Evolutionary conservation across 2,329 filamentous ascomycete genomes (phyloP).

Genomic region (Fusarium sp.): DNA sequence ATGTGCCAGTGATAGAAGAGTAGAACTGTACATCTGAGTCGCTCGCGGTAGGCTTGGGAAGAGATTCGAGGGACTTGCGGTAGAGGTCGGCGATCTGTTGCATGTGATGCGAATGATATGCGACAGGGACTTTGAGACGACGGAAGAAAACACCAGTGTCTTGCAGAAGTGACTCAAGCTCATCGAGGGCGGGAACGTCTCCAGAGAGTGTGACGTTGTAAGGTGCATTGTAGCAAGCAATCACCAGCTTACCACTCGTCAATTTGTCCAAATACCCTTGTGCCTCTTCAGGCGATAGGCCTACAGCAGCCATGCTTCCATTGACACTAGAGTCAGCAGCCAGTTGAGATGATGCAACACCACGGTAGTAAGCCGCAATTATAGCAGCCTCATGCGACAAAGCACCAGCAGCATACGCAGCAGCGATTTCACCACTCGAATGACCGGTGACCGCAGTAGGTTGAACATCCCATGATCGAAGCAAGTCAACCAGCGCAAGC

Average conservation of each 20-base stretch:
- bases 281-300: background rate
- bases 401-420: background rate
- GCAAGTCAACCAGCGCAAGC: background rate
- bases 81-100: background rate
- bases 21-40: background rate
- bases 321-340: background rate
- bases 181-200: background rate
- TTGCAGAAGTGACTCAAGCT: background rate
- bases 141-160: background rate
- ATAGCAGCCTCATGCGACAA: background rate
- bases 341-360: background rate
- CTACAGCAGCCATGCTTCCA: background rate
- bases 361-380: background rate
- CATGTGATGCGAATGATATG: conserved; percentile 1
- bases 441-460: background rate
- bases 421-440: background rate
- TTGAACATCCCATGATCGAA: background rate
- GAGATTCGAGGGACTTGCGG: background rate
- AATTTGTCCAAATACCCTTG: background rate
- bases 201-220: background rate
- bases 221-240: background rate
- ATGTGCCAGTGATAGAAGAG: background rate
- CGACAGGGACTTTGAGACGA: background rate
- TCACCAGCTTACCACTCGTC: background rate
- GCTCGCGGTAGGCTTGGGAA: background rate